Base-by-base conservation (phyloP, 108 stramenopile genomes). In the Nitzschia putrida region DNA sequence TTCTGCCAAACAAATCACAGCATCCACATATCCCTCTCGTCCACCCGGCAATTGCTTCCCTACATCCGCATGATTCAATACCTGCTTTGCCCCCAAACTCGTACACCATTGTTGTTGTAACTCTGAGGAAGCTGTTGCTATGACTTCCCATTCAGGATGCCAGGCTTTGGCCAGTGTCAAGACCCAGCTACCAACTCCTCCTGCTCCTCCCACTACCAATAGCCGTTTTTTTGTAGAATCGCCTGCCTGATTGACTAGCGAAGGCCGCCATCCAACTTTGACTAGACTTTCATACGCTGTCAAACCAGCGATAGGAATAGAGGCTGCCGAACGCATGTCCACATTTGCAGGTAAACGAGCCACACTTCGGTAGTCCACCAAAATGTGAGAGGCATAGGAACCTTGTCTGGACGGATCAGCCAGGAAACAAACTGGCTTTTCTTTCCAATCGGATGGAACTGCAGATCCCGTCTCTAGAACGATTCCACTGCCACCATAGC, bases 101-200 rank as follows among this genome's bases (percentile, higher is more conserved):
- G 50, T 57, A 22, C 83, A 83, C 83, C 83, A 83, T 37, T 65
- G 63, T 21, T 53, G 37, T 38, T 76, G 76, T 25, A 69, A 52
- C 18, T 23, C 25, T 0, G 76, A 55, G 18, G 78, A 76, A 1
- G 79, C 68, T 6, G 83, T 83, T 13, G 76, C 77, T 0, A 80
- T 61, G 38, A 83, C 78, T n/a, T 80, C 44, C 18, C 77, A 29
- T 40, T 66, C 21, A 7, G 79, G 79, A 67, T 80, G 77, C 50
- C 42, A 54, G 1, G 80, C 67, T 13, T 64, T 43, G 20, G 77
- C 80, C 22, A 84, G 34, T 1, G 49, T 45, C 18, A 64, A 57
- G 18, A 61, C 37, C 83, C 83, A 84, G 23, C 76, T 78, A n/a
- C 83, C 83, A 34, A 84, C 83, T 1, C 83, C 83, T n/a, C 83